Base-by-base conservation (phyloP, 306 rosid genomes). In the Gleditsia sinensis region DNA sequence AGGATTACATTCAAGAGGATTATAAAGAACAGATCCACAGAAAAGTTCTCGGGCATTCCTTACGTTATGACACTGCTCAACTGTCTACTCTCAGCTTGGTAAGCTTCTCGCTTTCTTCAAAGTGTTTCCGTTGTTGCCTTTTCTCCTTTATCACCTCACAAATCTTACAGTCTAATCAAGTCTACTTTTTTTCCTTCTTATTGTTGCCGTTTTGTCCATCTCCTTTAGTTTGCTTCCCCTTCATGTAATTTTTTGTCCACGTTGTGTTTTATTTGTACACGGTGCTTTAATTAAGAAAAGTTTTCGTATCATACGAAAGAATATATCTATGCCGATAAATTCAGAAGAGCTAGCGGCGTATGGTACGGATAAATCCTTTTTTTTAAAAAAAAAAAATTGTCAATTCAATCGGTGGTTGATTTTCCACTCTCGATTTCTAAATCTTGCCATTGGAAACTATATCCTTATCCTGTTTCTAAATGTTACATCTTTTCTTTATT, bases 1-100 rank as follows among this genome's bases (percentile, higher is more conserved):
- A 94, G 98, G 55, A 82, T 94, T 16, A 94, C 97, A 12, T 94
- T 94, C 80, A 83, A 51, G 91, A 90, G 97, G 65, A 75, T 94
- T 62, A 12, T 90, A 19, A 17, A 7, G 63, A 79, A 86, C 48
- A 87, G 58, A 70, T 71, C 83, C 63, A 92, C 97, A 20, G 93
- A 94, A 69, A 55, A 87, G 3, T 94, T 94, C 72, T 94, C 99
- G 0, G 95, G 97, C 48, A 54, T 94, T 78, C 98, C 98, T 24
- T 94, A 91, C 72, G 85, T 75, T 9, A 94, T 91, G 97, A 87
- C 97, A 30, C 42, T 87, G 21, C 94, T 94, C 62, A 91, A 94
- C 77, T 91, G 97, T 76, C 96, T 94, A 34, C 94, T 94, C 43
- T 91, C 97, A 1, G 84, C 96, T 49, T 94, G 98, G 96, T 91